Evolutionary conservation across 805 yeast genomes (phyloP).

Genomic region (Pichia pseudocactophila): DNA sequence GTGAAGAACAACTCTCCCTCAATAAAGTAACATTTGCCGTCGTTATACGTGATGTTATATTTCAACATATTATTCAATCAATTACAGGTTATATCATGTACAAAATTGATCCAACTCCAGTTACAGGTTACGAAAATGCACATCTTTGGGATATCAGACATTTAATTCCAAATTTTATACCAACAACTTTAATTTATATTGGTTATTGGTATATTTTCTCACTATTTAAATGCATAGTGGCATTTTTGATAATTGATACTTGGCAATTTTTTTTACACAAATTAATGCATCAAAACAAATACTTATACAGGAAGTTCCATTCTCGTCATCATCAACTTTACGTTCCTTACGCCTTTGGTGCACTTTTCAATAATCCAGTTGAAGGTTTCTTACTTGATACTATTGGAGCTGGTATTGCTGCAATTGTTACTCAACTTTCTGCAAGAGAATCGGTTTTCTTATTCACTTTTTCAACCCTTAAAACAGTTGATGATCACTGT

Average conservation of each 20-base stretch:
- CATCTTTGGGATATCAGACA: constrained; percentile 39
- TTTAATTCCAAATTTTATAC: constrained; percentile 29
- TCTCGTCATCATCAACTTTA: constrained; percentile 91
- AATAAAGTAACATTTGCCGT: constrained; percentile 65
- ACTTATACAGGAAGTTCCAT: constrained; percentile 73
- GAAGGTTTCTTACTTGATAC: constrained; percentile 94
- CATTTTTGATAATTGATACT: constrained; percentile 73
- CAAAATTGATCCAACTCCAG: constrained; percentile 46
- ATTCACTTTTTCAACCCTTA: constrained; percentile 83
- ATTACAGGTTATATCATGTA: constrained; percentile 51
- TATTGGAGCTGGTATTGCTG: constrained; percentile 81
- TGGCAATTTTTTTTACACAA: constrained; percentile 95
- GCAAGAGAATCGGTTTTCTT: constrained; percentile 71
- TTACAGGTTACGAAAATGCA: constrained; percentile 41
- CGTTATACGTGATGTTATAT: constrained; percentile 71
- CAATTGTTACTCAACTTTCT: constrained; percentile 49
- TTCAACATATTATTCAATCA: constrained; percentile 82
- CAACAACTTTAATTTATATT: constrained; percentile 40
- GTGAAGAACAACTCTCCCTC: constrained; percentile 68
- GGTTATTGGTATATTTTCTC: constrained; percentile 62
- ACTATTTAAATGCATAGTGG: constrained; percentile 42
- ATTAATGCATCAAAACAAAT: constrained; percentile 74
- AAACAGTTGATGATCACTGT: constrained; percentile 97
- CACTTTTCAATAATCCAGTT: constrained; percentile 85
- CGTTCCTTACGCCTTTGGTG: constrained; percentile 96